Base-by-base conservation (phyloP, 441 rosid genomes). In the Adansonia grandidieri region DNA sequence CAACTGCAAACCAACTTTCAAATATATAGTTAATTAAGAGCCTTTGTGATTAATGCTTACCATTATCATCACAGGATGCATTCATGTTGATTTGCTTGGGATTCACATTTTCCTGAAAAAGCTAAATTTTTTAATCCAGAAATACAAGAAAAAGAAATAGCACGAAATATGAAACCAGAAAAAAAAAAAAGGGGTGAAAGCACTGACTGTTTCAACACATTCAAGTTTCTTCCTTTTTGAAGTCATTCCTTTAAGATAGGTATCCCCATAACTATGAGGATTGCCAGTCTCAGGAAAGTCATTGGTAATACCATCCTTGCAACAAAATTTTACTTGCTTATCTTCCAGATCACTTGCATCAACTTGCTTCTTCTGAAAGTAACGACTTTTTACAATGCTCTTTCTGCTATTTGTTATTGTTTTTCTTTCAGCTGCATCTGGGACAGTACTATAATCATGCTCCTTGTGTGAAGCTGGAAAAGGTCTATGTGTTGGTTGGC, bases 191-290 rank as follows among this genome's bases (percentile, higher is more conserved):
- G 78, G 53, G 22, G 64, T 67, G 64, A 76, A 60, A 53, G 65
- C 13, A 82, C 89, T 76, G 84, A 85, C 95, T 73, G 42, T 85
- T 66, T 89, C 82, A 73, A 50, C 71, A 78, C 53, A 63, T 51
- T 83, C 89, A 73, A 75, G 66, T 20, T 81, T 73, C 81, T 91
- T 94, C 79, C 97, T 89, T 82, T 94, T 93, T 70, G 85, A 73
- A 17, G 87, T 63, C 47, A 79, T 79, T 74, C 81, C 77, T 57
- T 82, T 77, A 20, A 45, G 11, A 71, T 60, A 71, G 73, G 79
- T 83, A 65, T 56, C 37, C 19, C 69, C 70, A 15, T 77, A 81
- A 80, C 72, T 32, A 81, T 80, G 75, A 79, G 79, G 82, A 54
- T 66, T 28, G 56, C 67, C 53, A 77, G 79, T 83, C 73, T 84